Percentiles rank a stretch among this genome's conserved stretches.
Conservation (phyloP, 2,329 filamentous ascomycete species). For the Colletotrichum sp. region DNA sequence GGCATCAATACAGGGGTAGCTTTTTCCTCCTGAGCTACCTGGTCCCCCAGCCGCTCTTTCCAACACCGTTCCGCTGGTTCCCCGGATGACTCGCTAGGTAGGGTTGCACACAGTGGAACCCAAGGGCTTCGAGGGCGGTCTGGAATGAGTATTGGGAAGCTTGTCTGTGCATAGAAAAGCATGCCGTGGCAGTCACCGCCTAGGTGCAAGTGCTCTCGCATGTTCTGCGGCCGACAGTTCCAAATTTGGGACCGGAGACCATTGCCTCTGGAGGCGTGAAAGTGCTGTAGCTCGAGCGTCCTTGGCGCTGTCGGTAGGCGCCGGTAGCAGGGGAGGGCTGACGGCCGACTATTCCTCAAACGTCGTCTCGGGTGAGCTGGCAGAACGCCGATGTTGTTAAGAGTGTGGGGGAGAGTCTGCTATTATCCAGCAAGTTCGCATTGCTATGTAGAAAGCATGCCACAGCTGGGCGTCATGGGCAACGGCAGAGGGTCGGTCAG, state of each 20-base stretch:
- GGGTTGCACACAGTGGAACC: neutral
- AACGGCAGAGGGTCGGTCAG: neutral
- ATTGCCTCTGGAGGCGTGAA: neutral
- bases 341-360: neutral
- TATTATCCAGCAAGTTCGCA: neutral
- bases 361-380: neutral
- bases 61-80: neutral
- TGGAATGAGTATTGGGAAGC: neutral
- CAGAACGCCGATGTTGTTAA: neutral
- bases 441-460: neutral
- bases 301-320: slow-evolving; percentile 2
- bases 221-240: neutral
- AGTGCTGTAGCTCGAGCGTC: neutral
- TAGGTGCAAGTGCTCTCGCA: neutral
- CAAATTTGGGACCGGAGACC: neutral
- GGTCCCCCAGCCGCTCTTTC: neutral
- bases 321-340: neutral
- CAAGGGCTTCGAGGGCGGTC: neutral
- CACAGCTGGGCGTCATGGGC: neutral
- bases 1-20: neutral
- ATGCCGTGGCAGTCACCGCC: neutral
- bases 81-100: neutral
- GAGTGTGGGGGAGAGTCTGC: neutral
- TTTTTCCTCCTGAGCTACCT: neutral
- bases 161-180: neutral